These are phyloP conservation scores for Darksidea phi DNA, from an alignment of 495 filamentous ascomycete species.

Conservation along the genomic window DNA sequence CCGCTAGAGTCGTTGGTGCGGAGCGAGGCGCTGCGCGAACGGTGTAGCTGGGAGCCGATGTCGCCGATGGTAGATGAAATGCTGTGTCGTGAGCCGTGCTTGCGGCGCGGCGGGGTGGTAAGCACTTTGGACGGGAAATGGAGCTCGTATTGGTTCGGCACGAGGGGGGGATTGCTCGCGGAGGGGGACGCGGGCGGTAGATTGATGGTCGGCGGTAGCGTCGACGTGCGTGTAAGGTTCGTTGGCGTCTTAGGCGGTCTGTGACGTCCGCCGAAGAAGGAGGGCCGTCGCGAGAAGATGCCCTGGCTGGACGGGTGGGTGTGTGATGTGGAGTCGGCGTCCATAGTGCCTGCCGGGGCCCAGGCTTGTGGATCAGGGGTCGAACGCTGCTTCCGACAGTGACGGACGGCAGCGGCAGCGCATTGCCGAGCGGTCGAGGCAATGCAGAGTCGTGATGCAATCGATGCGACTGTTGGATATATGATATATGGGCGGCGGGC, in stretches of 20 bases:
- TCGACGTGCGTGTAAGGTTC: background rate
- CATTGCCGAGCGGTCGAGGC: too few species aligned
- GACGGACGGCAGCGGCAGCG: background rate
- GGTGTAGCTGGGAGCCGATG: constrained; percentile 33
- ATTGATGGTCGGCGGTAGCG: constrained; percentile 4
- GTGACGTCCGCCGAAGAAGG: constrained; percentile 25
- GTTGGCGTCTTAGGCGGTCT: constrained; percentile 5
- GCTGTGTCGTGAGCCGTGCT: constrained; percentile 29
- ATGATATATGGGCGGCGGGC: too few species aligned
- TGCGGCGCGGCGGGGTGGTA: constrained; percentile 27
- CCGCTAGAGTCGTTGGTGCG: constrained; percentile 25
- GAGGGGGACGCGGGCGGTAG: background rate
- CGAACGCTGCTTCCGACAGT: background rate
- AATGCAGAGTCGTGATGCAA: too few species aligned
- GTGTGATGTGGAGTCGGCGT: background rate
- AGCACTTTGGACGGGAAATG: constrained; percentile 16
- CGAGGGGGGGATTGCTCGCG: background rate
- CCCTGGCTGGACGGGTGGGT: background rate
- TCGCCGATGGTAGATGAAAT: constrained; percentile 35
- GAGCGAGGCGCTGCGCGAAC: constrained; percentile 30
- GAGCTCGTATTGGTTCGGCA: constrained; percentile 19
- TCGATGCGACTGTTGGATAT: background rate
- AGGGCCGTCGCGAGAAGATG: constrained; percentile 29
- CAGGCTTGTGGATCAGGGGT: constrained; percentile 2
- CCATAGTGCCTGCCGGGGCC: background rate